Percentiles rank a stretch among this genome's conserved stretches.
Conservation (phyloP, 208 protist species). For the Sergeia podlipaevii region DNA sequence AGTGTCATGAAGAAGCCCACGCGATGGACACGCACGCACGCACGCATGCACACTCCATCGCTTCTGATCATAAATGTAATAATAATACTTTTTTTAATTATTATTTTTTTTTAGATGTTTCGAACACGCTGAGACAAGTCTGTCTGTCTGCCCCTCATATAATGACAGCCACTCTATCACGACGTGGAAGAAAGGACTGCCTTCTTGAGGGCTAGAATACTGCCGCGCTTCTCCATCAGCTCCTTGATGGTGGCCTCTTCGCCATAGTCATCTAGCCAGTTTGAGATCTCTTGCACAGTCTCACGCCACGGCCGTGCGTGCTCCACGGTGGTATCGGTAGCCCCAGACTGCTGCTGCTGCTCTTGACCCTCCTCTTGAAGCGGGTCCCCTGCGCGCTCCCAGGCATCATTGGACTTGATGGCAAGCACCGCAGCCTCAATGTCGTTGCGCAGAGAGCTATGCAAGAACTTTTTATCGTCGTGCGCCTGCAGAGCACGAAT, state of each 20-base stretch:
- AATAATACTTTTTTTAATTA: too few species aligned
- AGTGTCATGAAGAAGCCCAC: too few species aligned
- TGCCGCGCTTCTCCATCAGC: constrained; percentile 18
- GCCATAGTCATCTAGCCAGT: constrained; percentile 58
- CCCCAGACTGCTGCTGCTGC: not conserved
- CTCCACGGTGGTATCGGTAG: not conserved
- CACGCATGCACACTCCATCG: too few species aligned
- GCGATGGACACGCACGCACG: too few species aligned
- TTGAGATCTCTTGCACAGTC: constrained; percentile 21
- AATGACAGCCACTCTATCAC: too few species aligned
- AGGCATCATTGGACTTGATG: constrained; percentile 38
- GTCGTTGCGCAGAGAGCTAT: constrained; percentile 60
- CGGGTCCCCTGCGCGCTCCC: constrained; percentile 19
- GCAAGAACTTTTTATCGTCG: constrained; percentile 39
- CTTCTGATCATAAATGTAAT: too few species aligned
- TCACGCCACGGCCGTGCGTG: constrained; percentile 20
- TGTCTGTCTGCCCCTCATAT: too few species aligned
- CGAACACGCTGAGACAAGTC: too few species aligned
- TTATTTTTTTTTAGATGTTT: too few species aligned
- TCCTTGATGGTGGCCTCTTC: constrained; percentile 28
- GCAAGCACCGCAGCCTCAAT: constrained; percentile 50
- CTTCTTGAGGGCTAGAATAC: not conserved
- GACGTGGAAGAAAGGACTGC: too few species aligned
- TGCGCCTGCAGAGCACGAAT: constrained; percentile 37
- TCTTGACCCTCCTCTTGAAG: not conserved